phyloP scores from a whole-genome alignment of 1,284 basidiomycete genomes.

The Singerocomus inundabilis region DNA sequence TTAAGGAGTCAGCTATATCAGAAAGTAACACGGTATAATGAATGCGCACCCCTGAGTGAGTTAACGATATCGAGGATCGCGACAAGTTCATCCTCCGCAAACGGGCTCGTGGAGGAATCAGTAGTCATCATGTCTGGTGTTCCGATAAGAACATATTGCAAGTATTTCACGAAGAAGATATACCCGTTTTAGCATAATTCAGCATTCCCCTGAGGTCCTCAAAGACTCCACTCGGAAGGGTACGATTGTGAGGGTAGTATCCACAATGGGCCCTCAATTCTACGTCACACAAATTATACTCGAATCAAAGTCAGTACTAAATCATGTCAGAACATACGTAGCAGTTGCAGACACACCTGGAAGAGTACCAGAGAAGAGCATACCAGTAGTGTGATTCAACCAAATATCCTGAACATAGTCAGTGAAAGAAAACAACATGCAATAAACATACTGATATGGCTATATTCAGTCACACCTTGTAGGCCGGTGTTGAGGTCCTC shows the following conservation, averaged over 20 bases:
- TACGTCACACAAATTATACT: neutral
- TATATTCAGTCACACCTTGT: neutral
- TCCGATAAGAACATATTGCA: neutral
- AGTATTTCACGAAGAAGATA: neutral
- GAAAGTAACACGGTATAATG: neutral
- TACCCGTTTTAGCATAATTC: conserved; percentile 18
- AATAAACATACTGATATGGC: conserved; percentile 17
- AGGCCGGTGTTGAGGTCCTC: conserved; percentile 1
- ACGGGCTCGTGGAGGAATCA: conserved; percentile 20
- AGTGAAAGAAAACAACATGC: neutral
- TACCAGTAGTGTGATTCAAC: conserved; percentile 15
- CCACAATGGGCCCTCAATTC: conserved; percentile 17
- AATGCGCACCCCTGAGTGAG: conserved; percentile 12
- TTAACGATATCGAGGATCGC: conserved; percentile 3
- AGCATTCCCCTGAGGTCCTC: conserved; percentile 10
- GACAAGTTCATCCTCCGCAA: conserved; percentile 10
- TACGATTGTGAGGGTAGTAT: conserved; percentile 16
- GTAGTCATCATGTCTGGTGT: conserved; percentile 15
- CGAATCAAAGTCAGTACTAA: neutral
- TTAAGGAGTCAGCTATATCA: neutral
- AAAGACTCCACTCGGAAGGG: neutral
- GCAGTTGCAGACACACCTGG: neutral
- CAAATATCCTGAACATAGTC: conserved; percentile 12
- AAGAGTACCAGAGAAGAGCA: neutral
- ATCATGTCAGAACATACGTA: neutral